Conservation (phyloP, 352 stramenopile species). For the Stephanocyclus meneghinianus region DNA sequence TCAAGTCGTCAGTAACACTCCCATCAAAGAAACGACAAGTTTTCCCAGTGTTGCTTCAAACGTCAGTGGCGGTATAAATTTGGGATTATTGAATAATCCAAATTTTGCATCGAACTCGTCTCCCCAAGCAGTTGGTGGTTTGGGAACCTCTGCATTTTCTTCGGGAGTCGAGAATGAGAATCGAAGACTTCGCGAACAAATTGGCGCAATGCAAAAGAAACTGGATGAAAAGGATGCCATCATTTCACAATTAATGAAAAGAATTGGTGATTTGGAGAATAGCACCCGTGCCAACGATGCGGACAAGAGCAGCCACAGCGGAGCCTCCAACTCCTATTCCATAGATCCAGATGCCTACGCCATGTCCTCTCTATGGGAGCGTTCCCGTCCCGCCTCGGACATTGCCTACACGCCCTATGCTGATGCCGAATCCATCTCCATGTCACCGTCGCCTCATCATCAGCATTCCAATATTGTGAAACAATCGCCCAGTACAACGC, state of each 20-base stretch:
- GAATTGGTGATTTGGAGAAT: conserved; percentile 44
- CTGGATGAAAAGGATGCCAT: conserved; percentile 52
- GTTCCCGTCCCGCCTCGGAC: conserved; percentile 7
- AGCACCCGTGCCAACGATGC: conserved; percentile 6
- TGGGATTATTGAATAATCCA: neutral
- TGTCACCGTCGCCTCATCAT: neutral
- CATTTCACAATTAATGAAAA: conserved; percentile 46
- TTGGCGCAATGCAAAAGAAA: conserved; percentile 30
- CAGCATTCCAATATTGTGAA: conserved; percentile 7
- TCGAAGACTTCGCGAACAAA: conserved; percentile 25
- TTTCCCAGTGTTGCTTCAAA: conserved; percentile 4
- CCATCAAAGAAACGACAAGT: conserved; percentile 1
- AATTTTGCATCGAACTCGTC: conserved; percentile 1
- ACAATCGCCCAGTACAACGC: conserved; percentile 20
- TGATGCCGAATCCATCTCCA: conserved; percentile 18
- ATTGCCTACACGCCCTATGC: neutral
- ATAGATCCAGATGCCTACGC: conserved; percentile 19
- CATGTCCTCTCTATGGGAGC: conserved; percentile 29
- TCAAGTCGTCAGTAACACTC: neutral
- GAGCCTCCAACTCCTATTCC: neutral
- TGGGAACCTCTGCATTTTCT: conserved; percentile 28
- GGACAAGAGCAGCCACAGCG: neutral
- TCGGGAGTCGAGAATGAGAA: conserved; percentile 35
- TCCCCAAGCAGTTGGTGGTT: neutral
- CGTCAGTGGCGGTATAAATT: neutral